Evolutionary conservation across 192 early-diverging fungal genomes (phyloP).

Genomic region (Coemansia sp.): DNA sequence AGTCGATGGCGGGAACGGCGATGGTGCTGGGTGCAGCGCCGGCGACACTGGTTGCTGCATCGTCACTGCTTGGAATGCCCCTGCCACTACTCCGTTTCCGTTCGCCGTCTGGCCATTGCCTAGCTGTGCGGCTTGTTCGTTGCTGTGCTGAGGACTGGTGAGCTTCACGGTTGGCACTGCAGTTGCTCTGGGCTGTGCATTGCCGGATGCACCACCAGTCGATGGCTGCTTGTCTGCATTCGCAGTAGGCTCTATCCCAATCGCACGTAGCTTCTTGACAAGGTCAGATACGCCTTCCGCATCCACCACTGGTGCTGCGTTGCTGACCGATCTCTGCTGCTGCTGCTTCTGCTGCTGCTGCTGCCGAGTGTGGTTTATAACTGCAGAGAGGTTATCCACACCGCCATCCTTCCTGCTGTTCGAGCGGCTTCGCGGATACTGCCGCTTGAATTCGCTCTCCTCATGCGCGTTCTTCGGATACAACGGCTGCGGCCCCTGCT

Average conservation of each 20-base stretch:
- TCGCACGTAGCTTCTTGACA: slow-evolving; percentile 47
- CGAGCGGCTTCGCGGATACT: slow-evolving; percentile 51
- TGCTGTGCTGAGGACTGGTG: neutral
- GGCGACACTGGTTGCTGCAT: slow-evolving; percentile 32
- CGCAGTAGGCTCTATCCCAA: slow-evolving; percentile 30
- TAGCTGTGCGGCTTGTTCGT: neutral
- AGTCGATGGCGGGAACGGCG: slow-evolving; percentile 50
- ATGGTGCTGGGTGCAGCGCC: slow-evolving; percentile 36
- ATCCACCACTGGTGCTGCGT: neutral
- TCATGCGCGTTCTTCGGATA: slow-evolving; percentile 44
- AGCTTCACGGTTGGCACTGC: too few species aligned
- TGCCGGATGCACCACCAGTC: too few species aligned
- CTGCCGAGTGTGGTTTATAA: slow-evolving; percentile 37
- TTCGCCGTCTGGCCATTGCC: neutral
- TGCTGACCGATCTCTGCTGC: neutral
- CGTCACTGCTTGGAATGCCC: neutral
- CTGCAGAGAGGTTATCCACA: slow-evolving; percentile 10
- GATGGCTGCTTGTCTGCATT: slow-evolving; percentile 2
- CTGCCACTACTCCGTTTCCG: neutral
- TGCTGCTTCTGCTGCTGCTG: slow-evolving; percentile 31
- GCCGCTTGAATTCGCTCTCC: slow-evolving; percentile 37
- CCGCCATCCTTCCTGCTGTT: slow-evolving; percentile 39
- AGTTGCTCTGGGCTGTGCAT: neutral
- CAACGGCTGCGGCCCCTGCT: slow-evolving; percentile 31
- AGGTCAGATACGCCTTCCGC: slow-evolving; percentile 11